Percentiles rank a stretch among this genome's conserved stretches.
phyloP scores from a whole-genome alignment of 257 asterid species.

The Petunia axillaris region DNA sequence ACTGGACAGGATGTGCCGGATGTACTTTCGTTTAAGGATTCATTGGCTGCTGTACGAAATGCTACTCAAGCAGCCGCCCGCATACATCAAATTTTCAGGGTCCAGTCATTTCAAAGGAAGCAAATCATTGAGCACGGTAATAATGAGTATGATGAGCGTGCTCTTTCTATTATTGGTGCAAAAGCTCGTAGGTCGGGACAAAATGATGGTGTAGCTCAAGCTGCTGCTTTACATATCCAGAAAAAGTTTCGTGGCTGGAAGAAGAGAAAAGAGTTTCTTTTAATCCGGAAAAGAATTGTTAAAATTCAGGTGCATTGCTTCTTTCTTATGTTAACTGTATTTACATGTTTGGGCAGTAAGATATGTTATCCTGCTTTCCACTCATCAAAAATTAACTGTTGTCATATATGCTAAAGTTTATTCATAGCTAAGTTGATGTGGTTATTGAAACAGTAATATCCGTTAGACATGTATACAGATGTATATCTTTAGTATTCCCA shows the following conservation, averaged over 20 bases:
- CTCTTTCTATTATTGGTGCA: conserved; percentile 61
- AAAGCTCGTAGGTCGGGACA: conserved; percentile 62
- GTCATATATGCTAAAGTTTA: too few species aligned
- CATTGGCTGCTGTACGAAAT: conserved; percentile 89
- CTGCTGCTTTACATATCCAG: conserved; percentile 88
- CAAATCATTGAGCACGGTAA: conserved; percentile 51
- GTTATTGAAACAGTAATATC: too few species aligned
- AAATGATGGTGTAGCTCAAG: conserved; percentile 55
- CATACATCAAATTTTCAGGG: conserved; percentile 79
- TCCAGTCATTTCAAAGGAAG: conserved; percentile 89
- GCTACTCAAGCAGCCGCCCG: conserved; percentile 97
- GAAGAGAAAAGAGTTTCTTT: conserved; percentile 75
- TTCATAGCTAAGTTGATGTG: too few species aligned
- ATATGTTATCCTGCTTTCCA: background rate
- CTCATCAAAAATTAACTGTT: too few species aligned
- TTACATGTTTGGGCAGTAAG: background rate
- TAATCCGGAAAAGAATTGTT: conserved; percentile 78
- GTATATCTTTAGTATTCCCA: too few species aligned
- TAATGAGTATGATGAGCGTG: conserved; percentile 57
- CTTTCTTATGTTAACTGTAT: background rate
- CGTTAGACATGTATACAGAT: too few species aligned
- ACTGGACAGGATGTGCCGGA: conserved; percentile 74
- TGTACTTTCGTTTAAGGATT: conserved; percentile 80
- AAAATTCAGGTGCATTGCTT: conserved; percentile 78
- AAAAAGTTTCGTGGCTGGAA: conserved; percentile 95